Base-by-base conservation (phyloP, 768 basidiomycete genomes). In the Fomitopsis pulvina region DNA sequence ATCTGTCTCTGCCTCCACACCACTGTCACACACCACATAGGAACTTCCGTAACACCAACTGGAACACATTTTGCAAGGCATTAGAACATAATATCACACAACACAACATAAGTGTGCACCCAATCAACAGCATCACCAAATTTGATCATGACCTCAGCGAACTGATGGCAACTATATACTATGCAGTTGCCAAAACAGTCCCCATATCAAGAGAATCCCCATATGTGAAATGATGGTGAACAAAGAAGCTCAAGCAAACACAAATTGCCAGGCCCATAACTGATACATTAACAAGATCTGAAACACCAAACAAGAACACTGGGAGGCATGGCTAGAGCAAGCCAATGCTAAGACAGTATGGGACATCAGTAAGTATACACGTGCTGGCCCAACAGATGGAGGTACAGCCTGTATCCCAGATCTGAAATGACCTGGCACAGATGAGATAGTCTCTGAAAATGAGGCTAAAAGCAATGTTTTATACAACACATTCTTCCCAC, bases 181-280 rank as follows among this genome's bases (percentile, higher is more conserved):
- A 0, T 57, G 66, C 1, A 37, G 53, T 5, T 30, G n/a, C n/a
- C n/a, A n/a, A 46, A 8, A 22, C 48, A 7, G 60, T 66, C 0
- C 67, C 64, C 0, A 21, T 41, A 1, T 18, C 52, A 1, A 48
- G 53, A 25, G 56, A 58, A 0, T 54, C 48, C 2, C 62, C 60
- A 2, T 60, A 59, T 47, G 22, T 51, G 3, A 70, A 69, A 27
- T n/a, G 59, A 3, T 72, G 69, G 71, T 73, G 64, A 66, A 60
- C 45, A 10, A 43, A 51, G 10, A 65, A 67, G 0, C 65, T 75
- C 3, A 46, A 46, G 0, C 40, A 54, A 0, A 26, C 56, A 25
- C 58, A 58, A 12, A 46, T 43, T 2, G 56, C 12, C 47, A 1
- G 51, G 47, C 48, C 11, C 47, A 49, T 0, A 57, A 57, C 14